Evolutionary conservation across 2,329 filamentous ascomycete species (phyloP), one percentile per base, ranked within the genome.

Genomic region (Coleophoma cylindrospora): DNA sequence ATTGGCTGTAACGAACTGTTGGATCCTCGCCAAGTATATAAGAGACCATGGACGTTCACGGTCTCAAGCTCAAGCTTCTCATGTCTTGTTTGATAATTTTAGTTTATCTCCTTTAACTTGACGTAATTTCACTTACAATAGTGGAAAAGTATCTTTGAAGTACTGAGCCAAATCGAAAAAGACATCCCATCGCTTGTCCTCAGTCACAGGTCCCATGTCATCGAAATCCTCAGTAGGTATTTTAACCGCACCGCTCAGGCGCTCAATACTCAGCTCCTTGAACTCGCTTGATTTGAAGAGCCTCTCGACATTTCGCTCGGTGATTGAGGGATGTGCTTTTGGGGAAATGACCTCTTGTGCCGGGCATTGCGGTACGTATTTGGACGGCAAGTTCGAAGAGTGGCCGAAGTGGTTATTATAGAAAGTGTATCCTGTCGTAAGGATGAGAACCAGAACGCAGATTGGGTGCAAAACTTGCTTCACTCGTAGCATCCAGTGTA

Each of bases 151-250:
- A 68, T 2, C 71, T 65, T 59, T 89, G 85, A 2, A 88, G 77
- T 17, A 74, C 67, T 17, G 76, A 74, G 52, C 87, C 75, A 38
- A 87, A 76, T 61, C 88, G 81, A 8, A 80, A 73, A 49, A 84
- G 72, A 54, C 88, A 83, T 9, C 85, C 85, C 47, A 89, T 27
- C 27, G 27, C 27, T 27, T 27, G 9, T 27, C 27, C 27, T 27
- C 27, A 27, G 27, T 27, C 3, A 27, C 27, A 27, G 27, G 27
- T 5, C 27, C 27, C 27, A 27, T 27, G 27, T 27, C 27, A 27
- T 27, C 27, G 4, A 27, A 27, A 27, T 27, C 27, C 27, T 27
- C 27, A 2, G 27, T 27, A 27, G 27, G 27, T 27, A 27, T 27
- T 10, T 27, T 27, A 5, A 27, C 27, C 7, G 27, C 87, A 13